Conservation (phyloP, 2,329 filamentous ascomycete genomes). For the Venturia aucupariae region DNA sequence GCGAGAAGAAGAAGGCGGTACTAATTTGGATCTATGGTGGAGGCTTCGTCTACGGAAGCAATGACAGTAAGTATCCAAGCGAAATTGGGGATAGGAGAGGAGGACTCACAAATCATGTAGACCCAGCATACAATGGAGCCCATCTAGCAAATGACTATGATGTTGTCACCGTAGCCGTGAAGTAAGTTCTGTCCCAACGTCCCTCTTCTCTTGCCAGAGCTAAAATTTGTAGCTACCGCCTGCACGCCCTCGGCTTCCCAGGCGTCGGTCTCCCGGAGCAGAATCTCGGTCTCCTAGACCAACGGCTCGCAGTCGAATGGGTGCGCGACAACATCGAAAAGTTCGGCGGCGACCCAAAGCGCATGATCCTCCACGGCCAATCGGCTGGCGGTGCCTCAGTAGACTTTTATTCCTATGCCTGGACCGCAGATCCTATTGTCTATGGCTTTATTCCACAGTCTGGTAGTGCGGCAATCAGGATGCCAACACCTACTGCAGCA, state of each 20-base stretch:
- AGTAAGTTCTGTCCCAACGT: slow-evolving; percentile 1
- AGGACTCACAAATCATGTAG: not conserved
- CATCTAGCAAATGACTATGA: slow-evolving; percentile 11
- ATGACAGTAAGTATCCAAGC: slow-evolving; percentile 1
- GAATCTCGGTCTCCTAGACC: slow-evolving; percentile 46
- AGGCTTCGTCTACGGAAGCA: slow-evolving; percentile 15
- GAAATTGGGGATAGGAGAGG: not conserved
- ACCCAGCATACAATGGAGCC: slow-evolving; percentile 14
- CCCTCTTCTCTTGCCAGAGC: not conserved
- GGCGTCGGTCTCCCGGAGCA: slow-evolving; percentile 28
- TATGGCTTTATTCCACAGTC: slow-evolving; percentile 14
- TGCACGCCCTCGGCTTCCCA: slow-evolving; percentile 49
- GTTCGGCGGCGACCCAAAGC: slow-evolving; percentile 42
- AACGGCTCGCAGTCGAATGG: slow-evolving; percentile 46
- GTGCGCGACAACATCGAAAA: slow-evolving; percentile 39
- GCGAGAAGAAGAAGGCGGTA: slow-evolving; percentile 20
- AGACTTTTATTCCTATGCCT: slow-evolving; percentile 22
- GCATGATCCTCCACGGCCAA: slow-evolving; percentile 40
- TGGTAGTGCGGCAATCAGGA: slow-evolving; percentile 13
- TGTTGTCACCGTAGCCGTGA: slow-evolving; percentile 13
- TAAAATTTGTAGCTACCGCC: slow-evolving; percentile 33
- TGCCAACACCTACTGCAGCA: not conserved
- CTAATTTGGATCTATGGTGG: slow-evolving; percentile 25
- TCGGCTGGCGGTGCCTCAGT: slow-evolving; percentile 39
- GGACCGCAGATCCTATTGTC: slow-evolving; percentile 11